phyloP scores from a whole-genome alignment of 805 yeast species.

The Candida succiphila region DNA sequence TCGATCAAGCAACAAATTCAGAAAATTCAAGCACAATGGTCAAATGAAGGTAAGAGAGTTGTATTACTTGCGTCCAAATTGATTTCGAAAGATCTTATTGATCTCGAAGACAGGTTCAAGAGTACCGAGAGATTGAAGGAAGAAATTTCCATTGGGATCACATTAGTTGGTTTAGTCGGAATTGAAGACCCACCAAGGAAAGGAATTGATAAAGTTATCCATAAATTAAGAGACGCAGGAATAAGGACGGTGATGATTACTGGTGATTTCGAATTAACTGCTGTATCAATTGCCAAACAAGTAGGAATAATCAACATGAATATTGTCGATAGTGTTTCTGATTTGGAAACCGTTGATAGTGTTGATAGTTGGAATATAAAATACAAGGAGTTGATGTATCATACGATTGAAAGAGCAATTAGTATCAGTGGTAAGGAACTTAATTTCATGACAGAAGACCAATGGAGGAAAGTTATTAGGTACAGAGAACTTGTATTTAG shows the following conservation, averaged over 20 bases:
- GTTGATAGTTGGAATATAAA: neutral
- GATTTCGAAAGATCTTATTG: conserved; percentile 9
- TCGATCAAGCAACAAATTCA: conserved; percentile 13
- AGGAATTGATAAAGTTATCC: conserved; percentile 23
- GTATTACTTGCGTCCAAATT: conserved; percentile 20
- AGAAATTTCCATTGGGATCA: conserved; percentile 15
- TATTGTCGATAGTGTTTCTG: neutral
- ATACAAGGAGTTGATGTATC: conserved; percentile 12
- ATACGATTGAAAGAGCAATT: conserved; percentile 19
- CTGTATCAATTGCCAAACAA: conserved; percentile 89
- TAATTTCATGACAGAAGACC: conserved; percentile 22
- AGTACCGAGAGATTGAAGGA: neutral
- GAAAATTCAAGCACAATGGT: conserved; percentile 24
- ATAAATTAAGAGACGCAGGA: conserved; percentile 27
- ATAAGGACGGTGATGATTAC: conserved; percentile 33
- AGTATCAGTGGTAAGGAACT: conserved; percentile 26
- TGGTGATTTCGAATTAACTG: conserved; percentile 47
- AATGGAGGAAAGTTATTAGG: conserved; percentile 30
- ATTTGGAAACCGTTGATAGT: neutral
- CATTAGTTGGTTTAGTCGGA: conserved; percentile 29
- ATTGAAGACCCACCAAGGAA: conserved; percentile 35
- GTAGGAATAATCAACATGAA: conserved; percentile 54
- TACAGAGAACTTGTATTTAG: conserved; percentile 39
- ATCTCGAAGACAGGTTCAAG: conserved; percentile 1
- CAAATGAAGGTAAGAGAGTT: conserved; percentile 27